These are phyloP conservation scores for Venturiaceae sp. DNA, from an alignment of 2,329 filamentous ascomycete genomes.

Conservation along the genomic window DNA sequence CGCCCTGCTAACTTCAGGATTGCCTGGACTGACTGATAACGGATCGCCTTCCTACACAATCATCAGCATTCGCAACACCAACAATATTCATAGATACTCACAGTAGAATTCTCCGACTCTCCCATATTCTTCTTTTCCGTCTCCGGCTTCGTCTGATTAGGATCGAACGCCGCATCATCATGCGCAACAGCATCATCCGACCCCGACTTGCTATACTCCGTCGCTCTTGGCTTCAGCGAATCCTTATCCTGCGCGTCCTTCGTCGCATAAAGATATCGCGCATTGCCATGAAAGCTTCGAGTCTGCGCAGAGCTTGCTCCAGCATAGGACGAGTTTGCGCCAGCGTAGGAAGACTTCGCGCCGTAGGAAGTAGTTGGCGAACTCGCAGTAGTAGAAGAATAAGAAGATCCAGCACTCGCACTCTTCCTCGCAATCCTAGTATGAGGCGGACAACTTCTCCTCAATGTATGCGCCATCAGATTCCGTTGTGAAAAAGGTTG, in stretches of 20 bases:
- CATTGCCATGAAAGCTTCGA: neutral
- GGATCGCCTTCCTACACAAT: slow-evolving; percentile 31
- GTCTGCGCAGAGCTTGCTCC: neutral
- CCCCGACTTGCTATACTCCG: slow-evolving; percentile 60
- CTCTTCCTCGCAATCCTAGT: neutral
- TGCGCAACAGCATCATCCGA: slow-evolving; percentile 48
- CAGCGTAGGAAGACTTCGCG: too few species aligned
- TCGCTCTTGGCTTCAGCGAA: slow-evolving; percentile 52
- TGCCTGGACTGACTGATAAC: slow-evolving; percentile 51
- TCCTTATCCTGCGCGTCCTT: slow-evolving; percentile 42
- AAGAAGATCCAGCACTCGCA: neutral
- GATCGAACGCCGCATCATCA: slow-evolving; percentile 58
- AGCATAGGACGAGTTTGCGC: neutral
- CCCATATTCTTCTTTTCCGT: slow-evolving; percentile 34
- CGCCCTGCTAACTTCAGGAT: slow-evolving; percentile 45
- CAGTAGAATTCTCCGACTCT: neutral
- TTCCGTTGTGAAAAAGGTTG: neutral
- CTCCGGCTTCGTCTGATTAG: slow-evolving; percentile 58
- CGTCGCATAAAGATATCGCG: slow-evolving; percentile 15
- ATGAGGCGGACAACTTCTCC: neutral
- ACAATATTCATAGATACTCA: neutral
- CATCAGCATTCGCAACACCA: neutral
- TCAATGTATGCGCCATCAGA: neutral
- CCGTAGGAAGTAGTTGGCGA: neutral
- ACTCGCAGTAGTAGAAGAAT: neutral